A percentile compares a stretch with the other conserved stretches of the same genome.
phyloP scores from a whole-genome alignment of 371 early-diverging fungal genomes.

The Entomophthora muscae region DNA sequence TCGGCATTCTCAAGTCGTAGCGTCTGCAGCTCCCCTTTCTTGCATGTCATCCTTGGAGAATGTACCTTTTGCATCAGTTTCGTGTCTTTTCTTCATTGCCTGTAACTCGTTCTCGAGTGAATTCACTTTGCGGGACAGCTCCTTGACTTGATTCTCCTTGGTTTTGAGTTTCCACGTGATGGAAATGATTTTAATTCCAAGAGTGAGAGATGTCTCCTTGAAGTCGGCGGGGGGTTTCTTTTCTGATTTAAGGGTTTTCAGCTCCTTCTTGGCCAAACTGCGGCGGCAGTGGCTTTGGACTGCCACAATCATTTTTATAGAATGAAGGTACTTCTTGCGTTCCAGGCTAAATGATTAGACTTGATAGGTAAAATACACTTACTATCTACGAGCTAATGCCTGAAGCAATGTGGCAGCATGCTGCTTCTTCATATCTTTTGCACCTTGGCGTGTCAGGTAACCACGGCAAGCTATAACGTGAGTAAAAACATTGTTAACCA shows the following conservation, averaged over 20 bases:
- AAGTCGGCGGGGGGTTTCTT: slow-evolving; percentile 73
- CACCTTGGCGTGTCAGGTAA: slow-evolving; percentile 28
- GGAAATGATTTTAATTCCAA: slow-evolving; percentile 91
- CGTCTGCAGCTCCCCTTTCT: slow-evolving; percentile 3
- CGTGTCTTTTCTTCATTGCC: slow-evolving; percentile 49
- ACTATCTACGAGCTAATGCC: slow-evolving; percentile 34
- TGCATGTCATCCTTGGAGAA: neutral
- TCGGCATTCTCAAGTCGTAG: neutral
- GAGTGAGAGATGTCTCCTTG: slow-evolving; percentile 74
- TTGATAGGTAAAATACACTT: neutral
- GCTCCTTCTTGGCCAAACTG: slow-evolving; percentile 35
- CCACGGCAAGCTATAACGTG: slow-evolving; percentile 40
- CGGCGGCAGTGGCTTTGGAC: slow-evolving; percentile 70
- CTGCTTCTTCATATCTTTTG: slow-evolving; percentile 29
- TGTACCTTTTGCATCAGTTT: slow-evolving; percentile 19
- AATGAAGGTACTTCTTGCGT: slow-evolving; percentile 30
- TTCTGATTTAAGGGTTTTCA: slow-evolving; percentile 53
- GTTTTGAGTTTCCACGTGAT: slow-evolving; percentile 61
- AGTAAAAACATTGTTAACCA: slow-evolving; percentile 11
- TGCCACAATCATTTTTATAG: slow-evolving; percentile 31
- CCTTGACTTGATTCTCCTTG: slow-evolving; percentile 48
- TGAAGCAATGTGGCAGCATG: slow-evolving; percentile 66
- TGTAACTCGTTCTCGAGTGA: slow-evolving; percentile 41
- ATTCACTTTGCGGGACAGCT: slow-evolving; percentile 26
- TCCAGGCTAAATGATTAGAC: slow-evolving; percentile 19